Base-by-base conservation (phyloP, 2,329 filamentous ascomycete species). In the Pezicula carpinea region DNA sequence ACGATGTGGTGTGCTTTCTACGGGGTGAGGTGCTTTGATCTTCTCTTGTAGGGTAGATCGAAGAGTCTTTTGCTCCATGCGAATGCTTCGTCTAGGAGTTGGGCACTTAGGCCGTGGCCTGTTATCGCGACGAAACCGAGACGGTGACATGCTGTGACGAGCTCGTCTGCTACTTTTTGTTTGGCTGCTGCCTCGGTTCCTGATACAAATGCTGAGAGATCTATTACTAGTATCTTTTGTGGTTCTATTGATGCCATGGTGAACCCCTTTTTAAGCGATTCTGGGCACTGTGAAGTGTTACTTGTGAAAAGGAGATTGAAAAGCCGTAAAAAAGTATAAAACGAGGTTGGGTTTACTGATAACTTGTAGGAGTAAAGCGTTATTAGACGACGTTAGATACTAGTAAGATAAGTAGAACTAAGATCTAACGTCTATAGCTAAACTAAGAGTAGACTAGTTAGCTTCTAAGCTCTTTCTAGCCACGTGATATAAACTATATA, bases 151-250 rank as follows among this genome's bases (percentile, higher is more conserved):
- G 21, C 15, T 38, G 17, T 14, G 6, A 38, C 15, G 10, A 38
- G 35, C 14, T n/a, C 13, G 18, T 38, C 35, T 29, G 39, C 39
- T n/a, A 23, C 26, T 19, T 31, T n/a, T 15, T 31, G 29, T 14
- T 26, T 43, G 10, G 39, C 39, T 7, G n/a, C 22, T 29, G 22
- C 15, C 14, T 43, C 60, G 26, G 15, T 17, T 13, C 17, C 22
- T 42, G 39, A 17, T n/a, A 38, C 35, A 14, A 38, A 38, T 17
- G 35, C 14, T 17, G 35, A 21, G 35, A 38, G 35, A 7, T 38
- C 35, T 14, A 38, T 21, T 18, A 21, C 18, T 38, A 15, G 35
- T 5, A 43, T 38, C 10, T 18, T 19, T 14, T 14, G 35, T 5
- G 17, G 13, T 8, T 21, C 13, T 11, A 38, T 38, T 7, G 35